Conservation (phyloP, 345 rosid species). For the Ceriops tagal region DNA sequence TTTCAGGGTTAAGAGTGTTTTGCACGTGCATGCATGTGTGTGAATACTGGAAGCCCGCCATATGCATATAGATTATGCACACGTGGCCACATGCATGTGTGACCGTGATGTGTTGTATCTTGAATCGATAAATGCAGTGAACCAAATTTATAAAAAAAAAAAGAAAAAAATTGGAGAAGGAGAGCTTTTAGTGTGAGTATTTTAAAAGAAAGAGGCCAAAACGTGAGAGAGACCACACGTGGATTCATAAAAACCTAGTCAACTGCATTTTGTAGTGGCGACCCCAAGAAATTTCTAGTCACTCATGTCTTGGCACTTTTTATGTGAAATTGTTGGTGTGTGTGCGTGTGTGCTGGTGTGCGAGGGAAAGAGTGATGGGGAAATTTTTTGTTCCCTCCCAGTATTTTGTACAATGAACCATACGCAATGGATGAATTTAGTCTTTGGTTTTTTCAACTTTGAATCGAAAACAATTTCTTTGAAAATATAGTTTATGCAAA, state of each 20-base stretch:
- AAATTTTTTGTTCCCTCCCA: too few species aligned
- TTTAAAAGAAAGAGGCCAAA: conserved; percentile 21
- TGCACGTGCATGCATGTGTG: conserved; percentile 92
- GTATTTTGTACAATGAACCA: too few species aligned
- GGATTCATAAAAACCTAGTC: conserved; percentile 57
- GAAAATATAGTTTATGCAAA: too few species aligned
- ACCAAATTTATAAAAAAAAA: background rate
- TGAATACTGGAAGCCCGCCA: conserved; percentile 54
- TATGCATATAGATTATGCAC: conserved; percentile 38
- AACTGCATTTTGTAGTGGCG: conserved; percentile 21
- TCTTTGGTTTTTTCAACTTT: too few species aligned
- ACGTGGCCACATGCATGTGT: conserved; percentile 72
- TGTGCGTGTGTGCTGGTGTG: background rate
- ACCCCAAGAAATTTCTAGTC: conserved; percentile 16
- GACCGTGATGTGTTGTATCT: conserved; percentile 2
- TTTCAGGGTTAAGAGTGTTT: conserved; percentile 51
- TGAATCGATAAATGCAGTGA: background rate
- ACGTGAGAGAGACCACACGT: conserved; percentile 39
- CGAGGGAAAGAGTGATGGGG: too few species aligned
- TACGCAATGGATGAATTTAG: too few species aligned
- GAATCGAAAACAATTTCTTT: too few species aligned
- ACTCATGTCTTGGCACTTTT: background rate
- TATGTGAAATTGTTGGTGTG: background rate
- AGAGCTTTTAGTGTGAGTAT: background rate
- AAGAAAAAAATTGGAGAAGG: too few species aligned